These are phyloP conservation scores for Globisporangium iwayamae DNA, from an alignment of 352 stramenopile genomes.

Conservation along the genomic window DNA sequence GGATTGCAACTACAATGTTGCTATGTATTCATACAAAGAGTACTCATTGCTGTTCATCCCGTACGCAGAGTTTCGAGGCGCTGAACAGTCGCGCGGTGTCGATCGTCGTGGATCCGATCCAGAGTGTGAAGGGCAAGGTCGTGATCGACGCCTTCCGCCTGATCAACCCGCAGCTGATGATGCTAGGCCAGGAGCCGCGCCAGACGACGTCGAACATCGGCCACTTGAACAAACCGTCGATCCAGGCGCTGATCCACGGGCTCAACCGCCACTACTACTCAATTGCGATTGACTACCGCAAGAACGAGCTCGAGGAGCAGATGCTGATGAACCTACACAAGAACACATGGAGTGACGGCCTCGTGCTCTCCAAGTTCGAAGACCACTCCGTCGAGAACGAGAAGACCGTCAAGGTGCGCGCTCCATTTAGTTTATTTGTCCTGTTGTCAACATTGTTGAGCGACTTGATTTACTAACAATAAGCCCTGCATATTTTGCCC, in stretches of 20 bases:
- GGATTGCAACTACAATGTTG: neutral
- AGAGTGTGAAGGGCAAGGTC: constrained; percentile 98
- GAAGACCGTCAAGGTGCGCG: constrained; percentile 84
- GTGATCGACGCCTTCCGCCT: constrained; percentile 99
- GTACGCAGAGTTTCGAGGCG: constrained; percentile 92
- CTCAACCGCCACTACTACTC: constrained; percentile 99
- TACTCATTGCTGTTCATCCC: neutral
- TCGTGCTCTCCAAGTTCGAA: constrained; percentile 95
- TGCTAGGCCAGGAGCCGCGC: constrained; percentile 96
- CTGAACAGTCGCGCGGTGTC: constrained; percentile 97
- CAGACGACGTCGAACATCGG: constrained; percentile 99
- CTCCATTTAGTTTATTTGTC: too few species aligned
- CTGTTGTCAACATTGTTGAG: too few species aligned
- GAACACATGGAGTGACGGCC: constrained; percentile 95
- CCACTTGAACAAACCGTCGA: constrained; percentile 98
- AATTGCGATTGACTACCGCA: constrained; percentile 96
- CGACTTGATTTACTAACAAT: too few species aligned
- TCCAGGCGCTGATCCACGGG: constrained; percentile 97
- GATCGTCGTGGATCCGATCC: constrained; percentile 99
- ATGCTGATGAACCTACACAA: constrained; percentile 99
- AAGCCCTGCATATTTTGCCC: too few species aligned
- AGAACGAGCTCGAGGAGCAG: constrained; percentile 99
- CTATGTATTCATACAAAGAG: too few species aligned
- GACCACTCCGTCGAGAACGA: constrained; percentile 93
- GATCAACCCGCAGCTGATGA: constrained; percentile 99